Evolutionary conservation across 1,284 basidiomycete species (phyloP).

Genomic region (Cystobasidiaceae sp.): DNA sequence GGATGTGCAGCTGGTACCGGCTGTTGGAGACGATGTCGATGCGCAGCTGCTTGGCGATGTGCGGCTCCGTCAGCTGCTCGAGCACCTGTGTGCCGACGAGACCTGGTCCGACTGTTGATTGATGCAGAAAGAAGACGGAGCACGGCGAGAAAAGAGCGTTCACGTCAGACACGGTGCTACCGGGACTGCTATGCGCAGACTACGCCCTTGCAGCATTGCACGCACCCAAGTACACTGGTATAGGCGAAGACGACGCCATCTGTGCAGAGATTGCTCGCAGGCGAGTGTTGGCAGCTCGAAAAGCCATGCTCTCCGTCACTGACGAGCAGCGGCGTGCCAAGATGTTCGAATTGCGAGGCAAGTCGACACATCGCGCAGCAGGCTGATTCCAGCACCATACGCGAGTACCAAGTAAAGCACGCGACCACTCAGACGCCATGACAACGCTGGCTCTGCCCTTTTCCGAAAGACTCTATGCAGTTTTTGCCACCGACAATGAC

Average conservation of each 20-base stretch:
- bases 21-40: slow-evolving; percentile 61
- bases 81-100: slow-evolving; percentile 82
- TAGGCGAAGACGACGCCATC: slow-evolving; percentile 15
- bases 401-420: too few relatives aligned
- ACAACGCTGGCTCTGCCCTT: too few relatives aligned
- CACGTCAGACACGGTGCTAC: background rate
- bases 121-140: background rate
- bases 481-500: too few relatives aligned
- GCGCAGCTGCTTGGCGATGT: slow-evolving; percentile 51
- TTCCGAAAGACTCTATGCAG: background rate
- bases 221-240: slow-evolving; percentile 28
- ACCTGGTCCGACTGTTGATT: slow-evolving; percentile 64
- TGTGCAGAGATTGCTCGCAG: slow-evolving; percentile 7
- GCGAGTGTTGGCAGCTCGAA: slow-evolving; percentile 12
- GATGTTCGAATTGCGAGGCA: too few relatives aligned
- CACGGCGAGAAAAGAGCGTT: background rate
- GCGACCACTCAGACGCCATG: too few relatives aligned
- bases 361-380: too few relatives aligned
- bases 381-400: too few relatives aligned
- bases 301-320: background rate
- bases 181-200: background rate
- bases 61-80: slow-evolving; percentile 60
- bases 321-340: background rate
- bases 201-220: background rate
- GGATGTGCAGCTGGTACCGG: slow-evolving; percentile 59